phyloP scores from a whole-genome alignment of 2,329 filamentous ascomycete species.

The Pseudogymnoascus sp. region DNA sequence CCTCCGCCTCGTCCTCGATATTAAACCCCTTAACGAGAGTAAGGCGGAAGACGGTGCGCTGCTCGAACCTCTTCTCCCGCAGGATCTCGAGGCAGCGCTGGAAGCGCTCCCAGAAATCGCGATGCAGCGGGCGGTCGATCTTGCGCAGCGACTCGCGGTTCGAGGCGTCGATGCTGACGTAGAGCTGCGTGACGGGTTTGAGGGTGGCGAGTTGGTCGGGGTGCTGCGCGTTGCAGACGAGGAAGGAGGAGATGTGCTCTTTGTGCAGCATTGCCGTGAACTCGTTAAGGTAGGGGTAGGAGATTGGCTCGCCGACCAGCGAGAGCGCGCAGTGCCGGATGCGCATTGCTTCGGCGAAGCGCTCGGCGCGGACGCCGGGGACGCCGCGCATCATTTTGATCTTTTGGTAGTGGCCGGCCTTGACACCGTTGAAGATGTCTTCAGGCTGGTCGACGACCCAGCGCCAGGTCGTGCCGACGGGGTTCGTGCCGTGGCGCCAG shows the following conservation, averaged over 20 bases:
- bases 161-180: conserved; percentile 91
- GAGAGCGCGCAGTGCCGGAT: conserved; percentile 90
- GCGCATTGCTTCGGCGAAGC: conserved; percentile 85
- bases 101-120: conserved; percentile 97
- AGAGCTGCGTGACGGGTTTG: conserved; percentile 84
- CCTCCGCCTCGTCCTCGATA: conserved; percentile 82
- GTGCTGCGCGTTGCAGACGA: conserved; percentile 96
- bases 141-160: conserved; percentile 80
- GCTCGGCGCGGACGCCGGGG: conserved; percentile 82
- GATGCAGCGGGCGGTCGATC: conserved; percentile 86
- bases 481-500: conserved; percentile 96
- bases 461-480: conserved; percentile 91
- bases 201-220: conserved; percentile 80
- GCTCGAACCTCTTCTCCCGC: conserved; percentile 70
- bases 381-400: conserved; percentile 96
- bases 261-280: conserved; percentile 76
- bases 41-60: conserved; percentile 88
- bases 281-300: conserved; percentile 95
- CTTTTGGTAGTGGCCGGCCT: conserved; percentile 88
- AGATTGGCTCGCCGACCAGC: conserved; percentile 95
- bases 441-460: conserved; percentile 92
- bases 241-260: conserved; percentile 84
- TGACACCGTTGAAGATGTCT: conserved; percentile 82
- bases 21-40: conserved; percentile 98
- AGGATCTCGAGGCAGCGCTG: conserved; percentile 84